These are phyloP conservation scores for Ballota nigra DNA, from an alignment of 257 asterid species.

Conservation along the genomic window DNA sequence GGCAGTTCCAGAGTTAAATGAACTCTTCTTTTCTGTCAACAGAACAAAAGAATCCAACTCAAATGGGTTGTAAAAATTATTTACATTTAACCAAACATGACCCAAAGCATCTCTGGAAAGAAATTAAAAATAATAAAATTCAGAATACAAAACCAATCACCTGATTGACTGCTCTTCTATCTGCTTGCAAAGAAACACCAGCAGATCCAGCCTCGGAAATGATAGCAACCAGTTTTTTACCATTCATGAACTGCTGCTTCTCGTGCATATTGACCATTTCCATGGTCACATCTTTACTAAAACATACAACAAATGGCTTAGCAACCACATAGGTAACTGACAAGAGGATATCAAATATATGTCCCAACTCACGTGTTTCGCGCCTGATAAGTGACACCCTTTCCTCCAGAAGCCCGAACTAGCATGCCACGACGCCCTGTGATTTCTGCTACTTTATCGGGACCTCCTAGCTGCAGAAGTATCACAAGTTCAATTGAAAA, in stretches of 20 bases:
- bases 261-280: constrained; percentile 99
- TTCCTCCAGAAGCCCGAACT: constrained; percentile 84
- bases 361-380: constrained; percentile 84
- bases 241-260: constrained; percentile 93
- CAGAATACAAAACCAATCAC: constrained; percentile 32
- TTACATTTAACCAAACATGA: constrained; percentile 6
- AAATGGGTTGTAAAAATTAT: constrained; percentile 23
- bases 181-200: constrained; percentile 99
- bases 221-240: constrained; percentile 84
- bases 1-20: constrained; percentile 96
- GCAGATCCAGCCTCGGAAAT: constrained; percentile 99
- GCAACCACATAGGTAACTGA: constrained; percentile 22
- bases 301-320: constrained; percentile 26
- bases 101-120: constrained; percentile 1
- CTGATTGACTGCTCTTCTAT: constrained; percentile 93
- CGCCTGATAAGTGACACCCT: constrained; percentile 94
- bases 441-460: constrained; percentile 94
- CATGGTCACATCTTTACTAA: constrained; percentile 90
- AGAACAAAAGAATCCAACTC: constrained; percentile 29
- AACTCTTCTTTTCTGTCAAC: constrained; percentile 86
- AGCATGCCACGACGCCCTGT: constrained; percentile 98
- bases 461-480: constrained; percentile 86
- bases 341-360: constrained; percentile 18
- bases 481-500: constrained; percentile 23
- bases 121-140: not conserved